Conservation (phyloP, 2,329 filamentous ascomycete genomes). For the Atkinsonella texensis region DNA sequence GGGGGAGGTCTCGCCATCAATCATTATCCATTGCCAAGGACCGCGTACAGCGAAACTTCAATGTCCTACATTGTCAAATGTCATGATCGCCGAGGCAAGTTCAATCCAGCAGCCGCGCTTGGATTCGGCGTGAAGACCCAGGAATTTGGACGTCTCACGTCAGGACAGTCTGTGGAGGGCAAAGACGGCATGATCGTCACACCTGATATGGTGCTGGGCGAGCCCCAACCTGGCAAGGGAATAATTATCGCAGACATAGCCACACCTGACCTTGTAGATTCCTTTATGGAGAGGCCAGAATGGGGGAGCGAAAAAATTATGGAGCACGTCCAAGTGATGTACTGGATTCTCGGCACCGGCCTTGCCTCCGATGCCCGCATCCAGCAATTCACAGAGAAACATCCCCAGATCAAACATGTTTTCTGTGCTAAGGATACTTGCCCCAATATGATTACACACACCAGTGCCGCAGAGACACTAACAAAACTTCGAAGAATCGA, state of each 20-base stretch:
- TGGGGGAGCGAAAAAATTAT: constrained; percentile 56
- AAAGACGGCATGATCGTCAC: constrained; percentile 58
- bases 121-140: constrained; percentile 48
- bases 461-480: constrained; percentile 53
- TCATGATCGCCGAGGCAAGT: constrained; percentile 67
- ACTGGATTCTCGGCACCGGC: constrained; percentile 70
- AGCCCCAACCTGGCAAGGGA: constrained; percentile 54
- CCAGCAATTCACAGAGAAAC: constrained; percentile 54
- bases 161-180: constrained; percentile 50
- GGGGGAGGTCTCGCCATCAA: constrained; percentile 13
- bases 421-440: constrained; percentile 64
- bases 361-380: constrained; percentile 52
- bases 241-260: constrained; percentile 75
- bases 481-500: constrained; percentile 64
- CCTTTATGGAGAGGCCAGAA: constrained; percentile 59
- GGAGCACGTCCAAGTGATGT: constrained; percentile 51
- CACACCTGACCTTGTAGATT: constrained; percentile 53
- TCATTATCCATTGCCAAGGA: constrained; percentile 46
- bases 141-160: constrained; percentile 48
- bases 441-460: constrained; percentile 62
- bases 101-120: constrained; percentile 53
- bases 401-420: constrained; percentile 55
- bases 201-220: constrained; percentile 74
- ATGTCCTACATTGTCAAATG: constrained; percentile 80
- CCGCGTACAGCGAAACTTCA: constrained; percentile 51